Base-by-base conservation (phyloP, 352 stramenopile species). In the Pythium periplocum region DNA sequence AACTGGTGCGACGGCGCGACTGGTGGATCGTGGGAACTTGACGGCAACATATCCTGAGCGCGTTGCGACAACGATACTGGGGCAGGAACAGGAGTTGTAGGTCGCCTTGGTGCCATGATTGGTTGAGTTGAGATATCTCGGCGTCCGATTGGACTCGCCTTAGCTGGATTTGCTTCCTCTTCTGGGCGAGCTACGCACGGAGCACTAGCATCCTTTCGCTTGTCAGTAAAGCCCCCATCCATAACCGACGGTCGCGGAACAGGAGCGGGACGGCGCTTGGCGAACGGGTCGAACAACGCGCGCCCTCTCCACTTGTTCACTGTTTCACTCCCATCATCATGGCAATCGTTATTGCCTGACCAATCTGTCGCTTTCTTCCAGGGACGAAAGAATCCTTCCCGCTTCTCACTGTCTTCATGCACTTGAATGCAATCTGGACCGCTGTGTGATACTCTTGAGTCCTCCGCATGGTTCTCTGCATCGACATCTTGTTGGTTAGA, bases 241-340 rank as follows among this genome's bases (percentile, higher is more conserved):
- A 26, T 26, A 0, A 26, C 52, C 30, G 30, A 38, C 5, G 34
- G 4, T 11, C 39, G 41, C 48, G 30, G 42, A 4, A 32, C 35
- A 4, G 7, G 10, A 4, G 44, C 12, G 1, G 39, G 44, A 52
- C 75, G 74, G 8, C 69, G 63, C 55, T 83, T 86, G 36, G 77
- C 79, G 54, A 90, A 90, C 12, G 79, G 79, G 61, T 90, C 83
- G 17, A 80, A 57, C 9, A 90, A 59, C 8, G 79, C 79, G 1
- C 79, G 71, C n/a, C 70, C 69, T 59, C 83, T 86, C 79, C 79
- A 90, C 50, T 90, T 90, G 62, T 90, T 90, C 10, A 48, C 45
- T 2, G 59, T 53, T 17, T 43, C 53, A 31, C 44, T 53, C 1
- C 54, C 48, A 26, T 57, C 59, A 17, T 43, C 43, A 11, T 53